phyloP scores from a whole-genome alignment of 371 early-diverging fungal genomes.

The Actinomortierella wolfii region DNA sequence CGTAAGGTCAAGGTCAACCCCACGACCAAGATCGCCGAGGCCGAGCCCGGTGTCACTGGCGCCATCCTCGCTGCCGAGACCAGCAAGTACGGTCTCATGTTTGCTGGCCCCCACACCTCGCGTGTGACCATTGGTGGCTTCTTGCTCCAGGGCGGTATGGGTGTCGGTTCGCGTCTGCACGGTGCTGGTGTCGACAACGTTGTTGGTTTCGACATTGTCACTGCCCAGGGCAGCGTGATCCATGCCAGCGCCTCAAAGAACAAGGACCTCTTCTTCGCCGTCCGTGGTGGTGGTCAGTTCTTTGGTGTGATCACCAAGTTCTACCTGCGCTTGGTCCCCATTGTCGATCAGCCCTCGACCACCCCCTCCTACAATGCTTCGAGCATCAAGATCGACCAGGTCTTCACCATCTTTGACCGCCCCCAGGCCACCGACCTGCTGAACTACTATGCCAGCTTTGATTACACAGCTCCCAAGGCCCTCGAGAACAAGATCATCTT shows the following conservation, averaged over 20 bases:
- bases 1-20: constrained; percentile 26
- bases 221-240: constrained; percentile 52
- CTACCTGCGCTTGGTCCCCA: constrained; percentile 26
- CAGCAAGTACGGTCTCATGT: constrained; percentile 39
- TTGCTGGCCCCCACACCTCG: constrained; percentile 32
- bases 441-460: constrained; percentile 30
- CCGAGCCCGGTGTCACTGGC: constrained; percentile 42
- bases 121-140: constrained; percentile 56
- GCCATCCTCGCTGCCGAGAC: constrained; percentile 22
- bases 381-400: constrained; percentile 31
- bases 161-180: constrained; percentile 50
- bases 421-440: constrained; percentile 36
- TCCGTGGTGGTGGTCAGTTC: constrained; percentile 63
- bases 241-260: constrained; percentile 49
- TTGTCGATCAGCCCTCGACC: constrained; percentile 33
- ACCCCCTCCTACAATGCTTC: constrained; percentile 30
- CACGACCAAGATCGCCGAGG: constrained; percentile 21
- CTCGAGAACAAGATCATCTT: constrained; percentile 45
- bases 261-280: constrained; percentile 60
- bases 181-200: constrained; percentile 57
- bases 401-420: constrained; percentile 46
- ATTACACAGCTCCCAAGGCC: constrained; percentile 33
- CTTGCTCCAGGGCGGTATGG: constrained; percentile 51
- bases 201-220: constrained; percentile 53
- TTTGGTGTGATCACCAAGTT: constrained; percentile 62